Conservation (phyloP, 2,329 filamentous ascomycete genomes). For the Pestalotiopsis sp. region DNA sequence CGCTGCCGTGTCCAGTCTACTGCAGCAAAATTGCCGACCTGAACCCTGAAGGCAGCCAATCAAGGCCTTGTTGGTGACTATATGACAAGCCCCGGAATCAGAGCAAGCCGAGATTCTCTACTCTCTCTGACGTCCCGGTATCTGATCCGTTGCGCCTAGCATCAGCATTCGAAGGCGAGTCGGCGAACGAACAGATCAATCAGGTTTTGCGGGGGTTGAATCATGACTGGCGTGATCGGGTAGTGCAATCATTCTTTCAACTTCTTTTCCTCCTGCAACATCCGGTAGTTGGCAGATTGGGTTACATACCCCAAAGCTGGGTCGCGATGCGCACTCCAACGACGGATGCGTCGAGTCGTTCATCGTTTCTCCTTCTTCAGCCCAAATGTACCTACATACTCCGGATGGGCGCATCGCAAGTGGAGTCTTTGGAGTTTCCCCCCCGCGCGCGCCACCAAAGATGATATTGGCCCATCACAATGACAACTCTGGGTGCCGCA, state of each 20-base stretch:
- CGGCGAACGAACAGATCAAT: neutral
- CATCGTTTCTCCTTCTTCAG: neutral
- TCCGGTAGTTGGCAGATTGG: neutral
- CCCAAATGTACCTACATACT: neutral
- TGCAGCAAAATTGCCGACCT: neutral
- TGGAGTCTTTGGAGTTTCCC: neutral
- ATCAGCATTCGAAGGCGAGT: neutral
- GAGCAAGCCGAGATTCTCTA: neutral
- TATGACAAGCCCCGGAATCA: neutral
- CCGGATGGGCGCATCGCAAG: neutral
- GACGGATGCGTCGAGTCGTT: neutral
- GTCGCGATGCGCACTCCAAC: neutral
- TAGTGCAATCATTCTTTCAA: neutral
- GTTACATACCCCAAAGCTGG: neutral
- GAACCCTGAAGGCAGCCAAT: neutral
- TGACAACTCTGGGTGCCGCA: neutral
- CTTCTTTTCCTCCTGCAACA: neutral
- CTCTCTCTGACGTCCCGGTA: neutral
- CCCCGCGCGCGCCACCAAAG: constrained; percentile 1
- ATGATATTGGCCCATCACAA: constrained; percentile 5
- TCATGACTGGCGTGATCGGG: neutral
- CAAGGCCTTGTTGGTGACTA: neutral
- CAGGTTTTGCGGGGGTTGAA: neutral
- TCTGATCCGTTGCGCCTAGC: neutral
- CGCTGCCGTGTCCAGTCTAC: neutral